Percentiles rank a stretch among this genome's conserved stretches.
phyloP scores from a whole-genome alignment of 1,284 basidiomycete species.

The Heterobasidion parviporum region DNA sequence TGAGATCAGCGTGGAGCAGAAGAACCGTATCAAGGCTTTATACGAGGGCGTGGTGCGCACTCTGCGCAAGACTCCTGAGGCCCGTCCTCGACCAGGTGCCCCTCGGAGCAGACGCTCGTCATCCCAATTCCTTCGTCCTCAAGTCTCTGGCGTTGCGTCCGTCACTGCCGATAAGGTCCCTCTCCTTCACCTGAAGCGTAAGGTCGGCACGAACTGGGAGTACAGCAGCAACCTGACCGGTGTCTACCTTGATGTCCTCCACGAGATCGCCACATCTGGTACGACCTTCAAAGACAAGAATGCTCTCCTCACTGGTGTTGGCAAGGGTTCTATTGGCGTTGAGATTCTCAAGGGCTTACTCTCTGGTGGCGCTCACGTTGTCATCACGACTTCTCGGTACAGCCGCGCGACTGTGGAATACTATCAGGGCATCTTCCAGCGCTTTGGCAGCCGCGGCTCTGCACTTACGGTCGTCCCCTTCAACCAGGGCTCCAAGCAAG shows the following conservation, averaged over 20 bases:
- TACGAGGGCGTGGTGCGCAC: constrained; percentile 94
- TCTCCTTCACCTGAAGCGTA: constrained; percentile 92
- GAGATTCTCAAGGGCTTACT: constrained; percentile 96
- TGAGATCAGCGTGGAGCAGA: constrained; percentile 94
- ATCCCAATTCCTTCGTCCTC: constrained; percentile 91
- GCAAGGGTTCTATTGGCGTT: constrained; percentile 94
- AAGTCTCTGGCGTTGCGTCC: constrained; percentile 67
- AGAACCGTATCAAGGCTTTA: constrained; percentile 93
- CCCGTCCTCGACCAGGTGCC: constrained; percentile 39
- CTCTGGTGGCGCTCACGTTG: constrained; percentile 92
- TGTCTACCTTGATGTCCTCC: constrained; percentile 92
- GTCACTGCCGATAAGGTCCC: constrained; percentile 89
- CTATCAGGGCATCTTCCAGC: constrained; percentile 97
- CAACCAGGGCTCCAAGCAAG: constrained; percentile 97
- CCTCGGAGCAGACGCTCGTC: constrained; percentile 78
- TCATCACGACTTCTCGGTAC: constrained; percentile 96
- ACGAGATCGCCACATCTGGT: constrained; percentile 96
- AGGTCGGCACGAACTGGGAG: constrained; percentile 94
- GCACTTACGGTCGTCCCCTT: constrained; percentile 96
- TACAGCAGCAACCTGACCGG: constrained; percentile 96
- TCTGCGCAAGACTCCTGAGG: constrained; percentile 59
- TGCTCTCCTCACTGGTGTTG: constrained; percentile 94
- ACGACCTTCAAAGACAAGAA: constrained; percentile 99
- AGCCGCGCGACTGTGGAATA: constrained; percentile 93
- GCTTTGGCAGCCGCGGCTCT: constrained; percentile 89